These are phyloP conservation scores for Polyporus arcularius DNA, from an alignment of 768 basidiomycete genomes.

Conservation along the genomic window DNA sequence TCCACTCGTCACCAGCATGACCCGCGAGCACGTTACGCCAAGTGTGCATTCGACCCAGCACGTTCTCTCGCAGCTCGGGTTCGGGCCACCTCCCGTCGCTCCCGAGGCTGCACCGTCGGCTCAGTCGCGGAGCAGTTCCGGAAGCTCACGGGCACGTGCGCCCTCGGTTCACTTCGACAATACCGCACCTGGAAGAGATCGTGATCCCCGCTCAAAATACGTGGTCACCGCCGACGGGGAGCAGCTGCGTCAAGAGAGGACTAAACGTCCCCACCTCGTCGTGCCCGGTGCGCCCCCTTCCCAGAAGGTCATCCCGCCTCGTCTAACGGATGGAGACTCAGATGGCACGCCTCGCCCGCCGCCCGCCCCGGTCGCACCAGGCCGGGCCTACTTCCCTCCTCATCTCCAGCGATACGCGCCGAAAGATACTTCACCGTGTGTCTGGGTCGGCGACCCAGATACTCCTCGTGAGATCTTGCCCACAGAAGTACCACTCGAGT, in stretches of 20 bases:
- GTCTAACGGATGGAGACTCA: neutral
- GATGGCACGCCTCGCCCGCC: conserved; percentile 5
- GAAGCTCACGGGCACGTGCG: neutral
- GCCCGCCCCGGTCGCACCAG: neutral
- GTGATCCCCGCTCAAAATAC: conserved; percentile 1
- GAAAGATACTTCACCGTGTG: neutral
- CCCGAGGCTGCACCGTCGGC: neutral
- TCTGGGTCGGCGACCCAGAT: neutral
- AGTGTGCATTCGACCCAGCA: neutral
- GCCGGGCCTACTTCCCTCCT: neutral
- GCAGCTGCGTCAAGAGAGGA: conserved; percentile 9
- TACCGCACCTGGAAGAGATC: neutral
- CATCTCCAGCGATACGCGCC: neutral
- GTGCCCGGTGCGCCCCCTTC: conserved; percentile 20
- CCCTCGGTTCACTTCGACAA: neutral
- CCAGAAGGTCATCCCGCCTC: conserved; percentile 11
- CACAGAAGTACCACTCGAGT: neutral
- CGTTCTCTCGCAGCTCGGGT: neutral
- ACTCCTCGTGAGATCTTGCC: neutral
- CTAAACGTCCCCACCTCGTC: conserved; percentile 11
- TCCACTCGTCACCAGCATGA: conserved; percentile 1
- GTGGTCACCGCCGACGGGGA: neutral
- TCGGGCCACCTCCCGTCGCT: neutral
- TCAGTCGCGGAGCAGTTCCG: neutral
- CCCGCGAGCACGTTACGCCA: neutral